Conservation (phyloP, 2,329 filamentous ascomycete species). For the Whalleya microplaca region DNA sequence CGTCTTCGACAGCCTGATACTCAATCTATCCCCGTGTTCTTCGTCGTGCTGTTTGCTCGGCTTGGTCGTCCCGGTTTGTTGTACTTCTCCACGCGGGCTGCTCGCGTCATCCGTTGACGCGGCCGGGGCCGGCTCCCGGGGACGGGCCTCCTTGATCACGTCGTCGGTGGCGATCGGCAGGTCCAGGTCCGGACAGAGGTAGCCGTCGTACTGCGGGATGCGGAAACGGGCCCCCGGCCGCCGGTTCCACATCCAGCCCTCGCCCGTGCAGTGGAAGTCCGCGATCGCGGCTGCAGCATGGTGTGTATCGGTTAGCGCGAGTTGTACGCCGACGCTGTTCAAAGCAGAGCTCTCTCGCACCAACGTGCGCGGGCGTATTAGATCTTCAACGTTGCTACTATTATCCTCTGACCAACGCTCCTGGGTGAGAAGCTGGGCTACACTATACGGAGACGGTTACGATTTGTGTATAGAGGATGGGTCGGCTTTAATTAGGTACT, state of each 20-base stretch:
- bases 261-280: constrained; percentile 31
- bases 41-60: no score
- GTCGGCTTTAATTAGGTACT: constrained; percentile 18
- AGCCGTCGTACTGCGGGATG: constrained; percentile 36
- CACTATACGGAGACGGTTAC: constrained; percentile 19
- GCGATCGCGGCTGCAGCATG: constrained; percentile 34
- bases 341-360: constrained; percentile 18
- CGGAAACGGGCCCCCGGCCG: constrained; percentile 34
- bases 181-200: constrained; percentile 32
- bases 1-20: constrained; percentile 5
- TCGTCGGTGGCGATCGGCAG: constrained; percentile 32
- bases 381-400: background rate
- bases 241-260: constrained; percentile 34
- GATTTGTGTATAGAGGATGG: background rate
- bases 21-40: no score
- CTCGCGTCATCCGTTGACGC: no score
- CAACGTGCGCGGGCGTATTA: constrained; percentile 26
- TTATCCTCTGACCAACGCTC: constrained; percentile 22
- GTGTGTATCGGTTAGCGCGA: constrained; percentile 3
- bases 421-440: constrained; percentile 32
- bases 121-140: constrained; percentile 7
- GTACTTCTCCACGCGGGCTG: background rate
- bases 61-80: no score
- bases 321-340: constrained; percentile 17
- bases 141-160: constrained; percentile 28